Evolutionary conservation across 768 basidiomycete species (phyloP), one percentile per base, ranked within the genome.

Genomic region (Naganishia vaughanmartiniae): DNA sequence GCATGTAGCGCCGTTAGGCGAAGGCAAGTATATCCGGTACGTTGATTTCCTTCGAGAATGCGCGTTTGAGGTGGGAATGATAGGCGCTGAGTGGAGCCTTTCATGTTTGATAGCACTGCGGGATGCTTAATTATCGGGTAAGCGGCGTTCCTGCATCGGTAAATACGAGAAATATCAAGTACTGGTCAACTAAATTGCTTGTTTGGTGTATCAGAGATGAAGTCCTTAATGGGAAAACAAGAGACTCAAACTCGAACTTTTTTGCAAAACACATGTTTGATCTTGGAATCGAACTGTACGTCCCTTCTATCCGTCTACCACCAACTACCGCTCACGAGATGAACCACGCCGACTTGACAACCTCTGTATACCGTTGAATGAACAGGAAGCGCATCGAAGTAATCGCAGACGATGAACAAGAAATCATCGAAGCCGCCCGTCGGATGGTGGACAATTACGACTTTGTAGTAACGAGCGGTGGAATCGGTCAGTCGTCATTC

Each of bases 221-320:
- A 76, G 92, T 95, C 42, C 82, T 97, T 65, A 95, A 95, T 73
- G 93, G 93, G 54, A 92, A 93, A 85, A 92, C 55, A 2, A 45
- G 65, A 57, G 91, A 92, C 80, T 83, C 86, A 17, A 92, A 93
- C 82, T 90, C 90, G 1, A 87, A 93, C 79, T 90, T 87, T 82
- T 91, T 95, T 76, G 91, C 92, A 2, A 88, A 88, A 75, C 92
- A 88, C 78, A 90, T 90, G 77, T 97, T 96, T 78, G 89, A 93
- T 76, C 86, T 91, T 65, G 94, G 81, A 1, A 79, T 81, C 39
- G 81, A 80, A 65, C 70, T 82, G 79, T 78, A 30, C n/a, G 76
- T 73, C 5, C 11, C n/a, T n/a, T n/a, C n/a, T n/a, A n/a, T 42
- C 12, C 42, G 5, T 15, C 42, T 42, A 2, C 33, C 36, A 54